These are phyloP conservation scores for Aspergillus haitiensis DNA, from an alignment of 495 filamentous ascomycete species.

Conservation along the genomic window DNA sequence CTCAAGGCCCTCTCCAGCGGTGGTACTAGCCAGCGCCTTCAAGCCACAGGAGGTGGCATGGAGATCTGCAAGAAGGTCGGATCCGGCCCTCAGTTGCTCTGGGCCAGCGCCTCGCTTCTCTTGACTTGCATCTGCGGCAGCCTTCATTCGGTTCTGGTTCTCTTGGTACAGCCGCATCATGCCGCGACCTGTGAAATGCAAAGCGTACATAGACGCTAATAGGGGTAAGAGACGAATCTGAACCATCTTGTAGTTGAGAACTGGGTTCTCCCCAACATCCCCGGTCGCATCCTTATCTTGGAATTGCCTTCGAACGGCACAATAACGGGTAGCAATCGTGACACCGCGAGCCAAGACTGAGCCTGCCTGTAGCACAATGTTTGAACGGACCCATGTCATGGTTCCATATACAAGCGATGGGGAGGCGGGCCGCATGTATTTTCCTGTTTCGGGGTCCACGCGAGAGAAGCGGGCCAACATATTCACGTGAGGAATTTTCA, in stretches of 20 bases:
- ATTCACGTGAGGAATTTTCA: constrained; percentile 66
- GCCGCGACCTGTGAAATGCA: constrained; percentile 70
- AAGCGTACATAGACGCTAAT: constrained; percentile 70
- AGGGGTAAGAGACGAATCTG: constrained; percentile 68
- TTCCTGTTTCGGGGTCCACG: constrained; percentile 60
- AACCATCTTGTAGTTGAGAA: constrained; percentile 77
- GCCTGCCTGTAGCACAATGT: constrained; percentile 67
- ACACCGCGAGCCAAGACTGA: constrained; percentile 69
- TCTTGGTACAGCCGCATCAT: constrained; percentile 67
- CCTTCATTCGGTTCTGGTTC: constrained; percentile 63
- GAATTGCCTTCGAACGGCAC: constrained; percentile 67
- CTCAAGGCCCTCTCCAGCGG: constrained; percentile 68
- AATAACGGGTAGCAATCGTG: constrained; percentile 72
- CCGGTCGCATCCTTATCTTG: constrained; percentile 62
- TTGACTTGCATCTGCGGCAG: constrained; percentile 36
- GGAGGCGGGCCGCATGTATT: constrained; percentile 62
- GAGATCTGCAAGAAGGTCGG: constrained; percentile 67
- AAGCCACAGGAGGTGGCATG: constrained; percentile 74
- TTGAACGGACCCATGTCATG: constrained; percentile 69
- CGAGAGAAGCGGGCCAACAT: constrained; percentile 67
- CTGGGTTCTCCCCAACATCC: constrained; percentile 62
- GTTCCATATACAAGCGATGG: constrained; percentile 70
- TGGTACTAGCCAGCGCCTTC: constrained; percentile 67
- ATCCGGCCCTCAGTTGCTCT: constrained; percentile 62
- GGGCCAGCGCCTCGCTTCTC: constrained; percentile 60